Evolutionary conservation across 2,329 filamentous ascomycete genomes (phyloP).

Genomic region (Hymenoscyphus repandus): DNA sequence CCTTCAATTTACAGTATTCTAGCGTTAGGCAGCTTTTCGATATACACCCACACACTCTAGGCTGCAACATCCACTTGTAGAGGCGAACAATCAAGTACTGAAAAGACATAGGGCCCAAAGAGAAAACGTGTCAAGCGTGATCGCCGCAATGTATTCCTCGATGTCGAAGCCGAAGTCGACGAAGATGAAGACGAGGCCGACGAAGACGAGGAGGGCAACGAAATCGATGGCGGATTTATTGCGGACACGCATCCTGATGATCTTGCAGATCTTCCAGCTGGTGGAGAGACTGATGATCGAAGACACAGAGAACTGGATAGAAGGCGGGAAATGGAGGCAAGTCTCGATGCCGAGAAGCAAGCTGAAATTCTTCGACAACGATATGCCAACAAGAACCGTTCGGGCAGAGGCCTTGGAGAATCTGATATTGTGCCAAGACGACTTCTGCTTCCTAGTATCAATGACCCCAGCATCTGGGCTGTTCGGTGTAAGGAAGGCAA

Average conservation of each 20-base stretch:
- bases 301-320: conserved; percentile 92
- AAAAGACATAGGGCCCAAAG: conserved; percentile 53
- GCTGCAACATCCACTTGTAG: not conserved
- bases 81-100: conserved; percentile 20
- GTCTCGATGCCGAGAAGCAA: conserved; percentile 89
- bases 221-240: conserved; percentile 72
- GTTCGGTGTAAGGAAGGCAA: conserved; percentile 92
- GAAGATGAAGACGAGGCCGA: conserved; percentile 83
- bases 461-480: conserved; percentile 95
- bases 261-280: conserved; percentile 66
- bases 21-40: not conserved
- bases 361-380: conserved; percentile 81
- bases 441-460: conserved; percentile 82
- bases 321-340: conserved; percentile 78
- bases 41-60: not conserved
- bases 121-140: conserved; percentile 70
- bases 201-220: conserved; percentile 85
- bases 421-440: conserved; percentile 77
- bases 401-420: conserved; percentile 60
- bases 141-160: conserved; percentile 80
- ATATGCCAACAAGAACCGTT: conserved; percentile 77
- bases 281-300: conserved; percentile 80
- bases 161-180: conserved; percentile 97
- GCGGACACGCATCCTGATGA: conserved; percentile 90
- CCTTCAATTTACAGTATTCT: not conserved